phyloP scores from a whole-genome alignment of 2,329 filamentous ascomycete species.

The Paecilomyces fulvus region DNA sequence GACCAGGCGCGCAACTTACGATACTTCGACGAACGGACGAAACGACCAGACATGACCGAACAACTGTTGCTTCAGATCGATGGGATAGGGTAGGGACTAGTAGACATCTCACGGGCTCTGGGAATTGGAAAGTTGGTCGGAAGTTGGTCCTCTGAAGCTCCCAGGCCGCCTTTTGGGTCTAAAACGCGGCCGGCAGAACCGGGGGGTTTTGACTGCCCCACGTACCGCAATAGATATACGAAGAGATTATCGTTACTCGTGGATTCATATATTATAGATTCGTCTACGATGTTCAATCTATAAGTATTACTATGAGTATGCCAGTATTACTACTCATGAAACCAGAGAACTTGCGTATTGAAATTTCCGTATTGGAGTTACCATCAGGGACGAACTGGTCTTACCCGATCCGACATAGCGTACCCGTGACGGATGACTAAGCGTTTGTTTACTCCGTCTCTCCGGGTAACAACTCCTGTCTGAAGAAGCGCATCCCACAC shows the following conservation, averaged over 20 bases:
- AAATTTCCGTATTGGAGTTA: background rate
- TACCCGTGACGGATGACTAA: conserved; percentile 19
- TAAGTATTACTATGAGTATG: too few relatives aligned
- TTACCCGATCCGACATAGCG: conserved; percentile 1
- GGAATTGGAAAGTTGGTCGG: background rate
- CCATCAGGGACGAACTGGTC: background rate
- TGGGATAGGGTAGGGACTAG: conserved; percentile 10
- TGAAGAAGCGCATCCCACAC: background rate
- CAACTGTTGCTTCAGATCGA: conserved; percentile 5
- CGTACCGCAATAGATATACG: background rate
- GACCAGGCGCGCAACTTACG: conserved; percentile 41
- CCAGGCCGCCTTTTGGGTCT: background rate
- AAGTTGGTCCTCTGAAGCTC: background rate
- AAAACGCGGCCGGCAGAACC: background rate
- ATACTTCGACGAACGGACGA: conserved; percentile 67
- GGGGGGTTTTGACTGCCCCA: background rate
- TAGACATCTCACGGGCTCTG: conserved; percentile 7
- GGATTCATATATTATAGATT: too few relatives aligned
- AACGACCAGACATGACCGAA: conserved; percentile 56
- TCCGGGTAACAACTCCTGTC: conserved; percentile 6
- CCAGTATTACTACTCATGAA: background rate
- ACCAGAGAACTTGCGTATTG: background rate
- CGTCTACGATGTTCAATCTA: too few relatives aligned
- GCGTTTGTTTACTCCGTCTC: conserved; percentile 29
- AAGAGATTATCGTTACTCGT: background rate